Conservation (phyloP, 2,329 filamentous ascomycete genomes). For the Mycosphaerella arachidis region DNA sequence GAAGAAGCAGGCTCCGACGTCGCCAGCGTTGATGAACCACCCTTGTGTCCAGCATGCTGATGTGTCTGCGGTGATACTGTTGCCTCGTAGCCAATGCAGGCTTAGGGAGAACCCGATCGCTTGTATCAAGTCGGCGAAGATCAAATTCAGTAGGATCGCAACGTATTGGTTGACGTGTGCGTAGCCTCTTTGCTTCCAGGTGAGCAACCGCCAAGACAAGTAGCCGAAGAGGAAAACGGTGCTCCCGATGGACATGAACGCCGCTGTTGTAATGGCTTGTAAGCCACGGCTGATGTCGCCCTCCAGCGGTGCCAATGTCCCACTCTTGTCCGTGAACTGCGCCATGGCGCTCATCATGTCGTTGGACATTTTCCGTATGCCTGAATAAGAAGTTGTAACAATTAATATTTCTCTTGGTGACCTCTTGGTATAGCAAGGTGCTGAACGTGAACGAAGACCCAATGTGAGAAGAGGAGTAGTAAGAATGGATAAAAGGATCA, state of each 20-base stretch:
- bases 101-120: slow-evolving; percentile 60
- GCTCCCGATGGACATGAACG: slow-evolving; percentile 22
- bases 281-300: slow-evolving; percentile 20
- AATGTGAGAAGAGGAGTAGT: background rate
- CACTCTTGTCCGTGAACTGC: slow-evolving; percentile 1
- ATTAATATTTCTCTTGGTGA: background rate
- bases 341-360: background rate
- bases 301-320: slow-evolving; percentile 18
- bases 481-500: background rate
- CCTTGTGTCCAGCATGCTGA: slow-evolving; percentile 59
- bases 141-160: slow-evolving; percentile 62
- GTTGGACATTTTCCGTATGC: background rate
- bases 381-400: background rate
- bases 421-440: background rate
- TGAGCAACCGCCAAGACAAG: slow-evolving; percentile 26
- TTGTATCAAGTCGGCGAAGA: slow-evolving; percentile 64
- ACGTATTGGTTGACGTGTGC: slow-evolving; percentile 57
- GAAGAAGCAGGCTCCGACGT: slow-evolving; percentile 61
- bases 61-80: slow-evolving; percentile 52
- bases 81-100: slow-evolving; percentile 51
- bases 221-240: slow-evolving; percentile 23
- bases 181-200: slow-evolving; percentile 18
- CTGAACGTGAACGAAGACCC: background rate
- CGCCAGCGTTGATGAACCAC: slow-evolving; percentile 62
- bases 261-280: slow-evolving; percentile 20